A percentile compares a stretch with the other conserved stretches of the same genome.
phyloP scores from a whole-genome alignment of 768 basidiomycete genomes.

The Mycena indigotica region DNA sequence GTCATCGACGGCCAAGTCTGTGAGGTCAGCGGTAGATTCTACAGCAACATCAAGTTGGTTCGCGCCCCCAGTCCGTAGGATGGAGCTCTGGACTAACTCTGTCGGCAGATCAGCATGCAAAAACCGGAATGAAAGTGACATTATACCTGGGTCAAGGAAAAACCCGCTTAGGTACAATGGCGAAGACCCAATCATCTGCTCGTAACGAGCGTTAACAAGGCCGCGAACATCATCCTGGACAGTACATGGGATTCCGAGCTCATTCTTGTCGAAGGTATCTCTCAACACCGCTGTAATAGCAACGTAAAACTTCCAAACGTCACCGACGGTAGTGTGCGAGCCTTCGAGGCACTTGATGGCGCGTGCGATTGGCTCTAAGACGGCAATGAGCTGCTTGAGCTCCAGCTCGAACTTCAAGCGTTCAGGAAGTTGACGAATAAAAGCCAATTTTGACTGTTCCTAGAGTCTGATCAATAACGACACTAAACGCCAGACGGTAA shows the following conservation, averaged over 20 bases:
- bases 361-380: conserved; percentile 22
- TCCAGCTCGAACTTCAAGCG: conserved; percentile 4
- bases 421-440: neutral
- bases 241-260: neutral
- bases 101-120: neutral
- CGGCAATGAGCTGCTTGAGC: conserved; percentile 4
- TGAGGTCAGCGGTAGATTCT: neutral
- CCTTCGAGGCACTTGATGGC: conserved; percentile 30
- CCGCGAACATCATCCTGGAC: conserved; percentile 13
- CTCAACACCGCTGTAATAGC: conserved; percentile 18
- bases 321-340: conserved; percentile 22
- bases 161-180: conserved; percentile 25
- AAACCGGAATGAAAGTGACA: neutral
- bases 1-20: neutral
- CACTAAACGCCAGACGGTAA: neutral
- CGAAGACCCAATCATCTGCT: conserved; percentile 25
- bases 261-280: conserved; percentile 16
- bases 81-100: neutral
- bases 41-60: neutral
- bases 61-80: neutral
- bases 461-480: neutral
- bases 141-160: conserved; percentile 29
- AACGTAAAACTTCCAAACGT: conserved; percentile 30
- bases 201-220: conserved; percentile 22
- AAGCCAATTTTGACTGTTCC: neutral